Evolutionary conservation across 192 early-diverging fungal genomes (phyloP), one percentile per base, ranked within the genome.

Genomic region (Piromyces sp.): DNA sequence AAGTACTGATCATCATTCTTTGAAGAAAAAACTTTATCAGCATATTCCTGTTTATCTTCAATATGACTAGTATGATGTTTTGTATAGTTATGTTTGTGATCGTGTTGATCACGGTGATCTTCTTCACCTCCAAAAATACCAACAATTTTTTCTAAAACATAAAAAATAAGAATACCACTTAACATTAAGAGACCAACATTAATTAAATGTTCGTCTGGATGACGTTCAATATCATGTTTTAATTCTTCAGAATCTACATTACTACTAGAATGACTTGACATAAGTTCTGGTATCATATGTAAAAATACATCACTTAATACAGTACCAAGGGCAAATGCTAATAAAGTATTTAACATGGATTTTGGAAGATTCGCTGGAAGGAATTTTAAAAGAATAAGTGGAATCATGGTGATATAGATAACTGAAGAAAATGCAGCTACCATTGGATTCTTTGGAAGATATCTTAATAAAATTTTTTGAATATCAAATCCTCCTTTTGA

Each of bases 241-340:
- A 30, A 78, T 37, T 91, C 87, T 30, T 82, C 85, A 30, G 86
- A 78, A 28, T 81, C 81, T 80, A 30, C 29, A 83, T 80, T 28
- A 81, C 58, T 79, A 84, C 83, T 80, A 90, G 19, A 2, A 16
- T 33, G 3, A 58, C 82, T 0, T 29, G 82, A 79, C 82, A 95
- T 94, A 38, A 93, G 89, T 83, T 95, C 92, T 58, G 95, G 95
- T 58, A 95, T 83, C 79, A 95, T 84, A 82, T 95, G 95, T 83
- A 95, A 84, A 82, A 95, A 94, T 16, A 95, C 95, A 83, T 95
- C 95, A 19, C 95, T 94, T 33, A 95, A 82, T 30, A 95, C 85
- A 15, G 93, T 94, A 83, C 95, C 95, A n/a, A 95, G 93, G 0
- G 95, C 95, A 88, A 95, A 95, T 0, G 78, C 93, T 91, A 30